These are phyloP conservation scores for Paspalum notatum DNA, from an alignment of 176 grass and related monocot genomes.

Conservation along the genomic window DNA sequence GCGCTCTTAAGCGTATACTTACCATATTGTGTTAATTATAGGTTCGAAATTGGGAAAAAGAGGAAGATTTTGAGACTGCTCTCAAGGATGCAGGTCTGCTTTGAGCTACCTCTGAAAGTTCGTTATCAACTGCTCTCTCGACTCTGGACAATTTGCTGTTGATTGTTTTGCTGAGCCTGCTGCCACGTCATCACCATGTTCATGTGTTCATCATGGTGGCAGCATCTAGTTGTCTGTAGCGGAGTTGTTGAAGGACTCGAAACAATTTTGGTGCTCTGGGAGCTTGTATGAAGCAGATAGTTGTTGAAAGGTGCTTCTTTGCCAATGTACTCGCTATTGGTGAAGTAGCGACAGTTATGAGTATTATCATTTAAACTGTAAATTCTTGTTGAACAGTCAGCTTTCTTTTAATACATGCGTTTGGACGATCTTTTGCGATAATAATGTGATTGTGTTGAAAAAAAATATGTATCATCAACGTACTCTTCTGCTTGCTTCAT, in stretches of 20 bases:
- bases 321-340: not conserved
- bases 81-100: constrained; percentile 91
- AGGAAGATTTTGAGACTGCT: constrained; percentile 82
- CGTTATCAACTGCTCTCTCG: not conserved
- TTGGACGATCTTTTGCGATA: not conserved
- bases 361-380: constrained; percentile 19
- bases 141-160: not conserved
- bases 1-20: not conserved
- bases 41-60: constrained; percentile 77
- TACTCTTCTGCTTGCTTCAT: not conserved
- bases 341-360: not conserved
- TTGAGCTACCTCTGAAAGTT: constrained; percentile 30
- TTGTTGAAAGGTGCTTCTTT: not conserved
- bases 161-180: constrained; percentile 7
- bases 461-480: too few species aligned
- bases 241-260: constrained; percentile 2
- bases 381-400: not conserved
- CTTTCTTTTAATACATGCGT: too few species aligned
- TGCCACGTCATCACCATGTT: constrained; percentile 7
- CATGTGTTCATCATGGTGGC: not conserved
- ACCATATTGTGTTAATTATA: constrained; percentile 29
- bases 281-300: not conserved
- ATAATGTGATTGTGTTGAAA: not conserved
- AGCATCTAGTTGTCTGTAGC: constrained; percentile 11
- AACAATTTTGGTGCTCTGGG: constrained; percentile 7